Conservation (phyloP, 768 basidiomycete genomes). For the Phaffia australis region DNA sequence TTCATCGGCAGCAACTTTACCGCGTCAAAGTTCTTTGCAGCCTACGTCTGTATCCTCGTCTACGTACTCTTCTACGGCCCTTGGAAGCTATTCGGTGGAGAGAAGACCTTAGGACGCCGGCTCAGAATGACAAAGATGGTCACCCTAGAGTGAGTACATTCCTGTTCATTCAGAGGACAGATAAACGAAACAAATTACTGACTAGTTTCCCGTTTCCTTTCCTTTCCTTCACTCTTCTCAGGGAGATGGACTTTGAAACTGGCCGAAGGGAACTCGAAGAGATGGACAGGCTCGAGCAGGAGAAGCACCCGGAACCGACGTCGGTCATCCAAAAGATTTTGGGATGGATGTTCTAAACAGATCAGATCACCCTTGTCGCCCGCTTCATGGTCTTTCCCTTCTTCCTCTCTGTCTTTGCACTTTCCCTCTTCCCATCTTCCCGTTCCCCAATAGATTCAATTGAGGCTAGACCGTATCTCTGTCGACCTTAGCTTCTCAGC, state of each 20-base stretch:
- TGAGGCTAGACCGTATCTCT: no score
- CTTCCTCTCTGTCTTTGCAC: no score
- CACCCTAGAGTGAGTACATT: conserved; percentile 6
- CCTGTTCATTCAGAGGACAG: not conserved
- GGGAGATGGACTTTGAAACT: conserved; percentile 30
- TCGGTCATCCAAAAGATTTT: not conserved
- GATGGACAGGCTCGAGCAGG: conserved; percentile 22
- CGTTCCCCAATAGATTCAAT: no score
- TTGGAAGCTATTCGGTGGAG: conserved; percentile 29
- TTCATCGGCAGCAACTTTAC: conserved; percentile 32
- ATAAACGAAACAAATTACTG: not conserved
- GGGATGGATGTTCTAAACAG: not conserved
- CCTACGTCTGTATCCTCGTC: conserved; percentile 29
- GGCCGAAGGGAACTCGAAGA: conserved; percentile 30
- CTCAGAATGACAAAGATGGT: conserved; percentile 28
- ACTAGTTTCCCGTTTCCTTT: not conserved
- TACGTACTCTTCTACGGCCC: conserved; percentile 29
- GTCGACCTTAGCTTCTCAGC: no score
- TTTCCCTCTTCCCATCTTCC: no score
- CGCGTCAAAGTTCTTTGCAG: conserved; percentile 28
- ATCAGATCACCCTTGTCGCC: no score
- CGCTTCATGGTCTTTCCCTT: no score
- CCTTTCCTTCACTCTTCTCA: not conserved
- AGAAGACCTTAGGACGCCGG: not conserved
- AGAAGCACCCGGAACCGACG: not conserved